Evolutionary conservation across 225 moss, liverwort and hornwort genomes (phyloP).

Genomic region (Rhytidiadelphus loreus): DNA sequence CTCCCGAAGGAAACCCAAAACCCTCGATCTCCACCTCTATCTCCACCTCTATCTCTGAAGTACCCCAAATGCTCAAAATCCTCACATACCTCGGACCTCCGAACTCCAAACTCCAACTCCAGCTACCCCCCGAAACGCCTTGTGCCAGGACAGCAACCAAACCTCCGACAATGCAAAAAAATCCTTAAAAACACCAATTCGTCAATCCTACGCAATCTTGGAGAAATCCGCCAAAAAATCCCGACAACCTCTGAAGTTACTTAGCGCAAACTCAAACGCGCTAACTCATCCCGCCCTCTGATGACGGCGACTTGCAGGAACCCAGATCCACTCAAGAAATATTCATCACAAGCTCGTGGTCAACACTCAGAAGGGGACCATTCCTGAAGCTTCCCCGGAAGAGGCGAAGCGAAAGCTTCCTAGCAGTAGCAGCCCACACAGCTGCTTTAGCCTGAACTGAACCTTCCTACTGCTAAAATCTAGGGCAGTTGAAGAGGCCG

Average conservation of each 20-base stretch:
- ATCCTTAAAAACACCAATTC: not conserved
- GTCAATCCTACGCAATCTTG: not conserved
- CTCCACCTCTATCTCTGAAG: not conserved
- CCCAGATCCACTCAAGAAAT: not conserved
- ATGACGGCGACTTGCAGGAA: not conserved
- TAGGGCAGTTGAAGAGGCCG: not conserved
- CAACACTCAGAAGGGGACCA: not conserved
- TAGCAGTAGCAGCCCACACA: not conserved
- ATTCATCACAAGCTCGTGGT: not conserved
- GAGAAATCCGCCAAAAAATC: not conserved
- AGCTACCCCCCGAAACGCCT: not conserved
- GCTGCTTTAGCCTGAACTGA: not conserved
- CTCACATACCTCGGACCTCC: not conserved
- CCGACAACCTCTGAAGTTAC: not conserved
- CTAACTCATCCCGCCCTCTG: not conserved
- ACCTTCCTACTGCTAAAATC: not conserved
- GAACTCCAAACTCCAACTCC: not conserved
- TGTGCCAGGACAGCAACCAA: not conserved
- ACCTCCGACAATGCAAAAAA: not conserved
- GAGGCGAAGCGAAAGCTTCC: slow-evolving; percentile 1
- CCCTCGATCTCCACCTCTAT: slow-evolving; percentile 1
- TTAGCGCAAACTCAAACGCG: not conserved
- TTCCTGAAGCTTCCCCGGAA: not conserved
- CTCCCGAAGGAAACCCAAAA: not conserved
- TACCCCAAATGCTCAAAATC: not conserved